phyloP scores from a whole-genome alignment of 768 basidiomycete species.

The Boletus eberwhitei region DNA sequence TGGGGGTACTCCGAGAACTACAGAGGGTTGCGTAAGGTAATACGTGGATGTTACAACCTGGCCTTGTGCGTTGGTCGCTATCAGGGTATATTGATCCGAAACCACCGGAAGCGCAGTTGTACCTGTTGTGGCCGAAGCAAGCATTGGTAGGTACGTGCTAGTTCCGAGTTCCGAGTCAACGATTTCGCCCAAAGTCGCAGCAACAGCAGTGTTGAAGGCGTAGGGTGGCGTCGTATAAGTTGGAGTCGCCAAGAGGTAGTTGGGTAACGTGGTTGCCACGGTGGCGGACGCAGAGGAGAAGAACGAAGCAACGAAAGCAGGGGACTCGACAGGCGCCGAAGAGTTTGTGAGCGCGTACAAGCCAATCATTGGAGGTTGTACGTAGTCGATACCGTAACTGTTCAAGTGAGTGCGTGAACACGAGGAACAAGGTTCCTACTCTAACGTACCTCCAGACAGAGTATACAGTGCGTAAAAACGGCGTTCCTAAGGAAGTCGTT shows the following conservation, averaged over 20 bases:
- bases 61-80: constrained; percentile 56
- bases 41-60: constrained; percentile 52
- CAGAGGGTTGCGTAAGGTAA: constrained; percentile 41
- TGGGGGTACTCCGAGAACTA: constrained; percentile 63
- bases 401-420: constrained; percentile 1
- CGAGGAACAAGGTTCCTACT: neutral
- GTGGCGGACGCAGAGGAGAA: constrained; percentile 63
- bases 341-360: constrained; percentile 58
- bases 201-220: constrained; percentile 63
- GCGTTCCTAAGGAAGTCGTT: constrained; percentile 40
- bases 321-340: constrained; percentile 40
- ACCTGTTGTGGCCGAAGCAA: constrained; percentile 42
- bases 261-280: constrained; percentile 66
- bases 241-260: constrained; percentile 65
- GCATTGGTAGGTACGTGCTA: constrained; percentile 64
- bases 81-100: constrained; percentile 49
- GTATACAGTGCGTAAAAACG: constrained; percentile 75
- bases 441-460: constrained; percentile 63
- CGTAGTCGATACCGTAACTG: constrained; percentile 71
- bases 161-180: constrained; percentile 63
- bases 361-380: constrained; percentile 78
- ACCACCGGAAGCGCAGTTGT: constrained; percentile 57
- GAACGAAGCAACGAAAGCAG: constrained; percentile 44
- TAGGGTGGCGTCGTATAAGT: constrained; percentile 62
- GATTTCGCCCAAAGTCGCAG: constrained; percentile 51